Conservation (phyloP, 768 basidiomycete genomes). For the Tylopilus vinaceipallidus region DNA sequence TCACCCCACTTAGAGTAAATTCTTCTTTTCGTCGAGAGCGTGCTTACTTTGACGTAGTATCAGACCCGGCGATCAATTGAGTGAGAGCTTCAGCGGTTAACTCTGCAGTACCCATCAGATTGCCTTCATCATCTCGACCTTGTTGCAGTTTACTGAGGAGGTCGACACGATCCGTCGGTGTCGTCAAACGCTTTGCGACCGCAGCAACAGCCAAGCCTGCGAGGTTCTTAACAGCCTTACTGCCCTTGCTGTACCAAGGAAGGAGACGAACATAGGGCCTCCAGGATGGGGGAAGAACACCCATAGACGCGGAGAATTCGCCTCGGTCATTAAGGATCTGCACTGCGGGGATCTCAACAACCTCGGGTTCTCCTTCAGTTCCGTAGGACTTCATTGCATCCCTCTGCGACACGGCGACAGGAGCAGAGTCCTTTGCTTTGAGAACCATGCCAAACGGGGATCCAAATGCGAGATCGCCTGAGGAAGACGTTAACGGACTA, state of each 20-base stretch:
- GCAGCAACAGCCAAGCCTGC: constrained; percentile 80
- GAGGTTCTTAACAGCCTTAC: constrained; percentile 63
- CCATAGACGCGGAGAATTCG: constrained; percentile 83
- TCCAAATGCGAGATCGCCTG: constrained; percentile 77
- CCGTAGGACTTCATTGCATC: constrained; percentile 58
- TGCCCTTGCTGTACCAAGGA: constrained; percentile 77
- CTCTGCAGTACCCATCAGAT: constrained; percentile 77
- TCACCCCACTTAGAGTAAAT: background rate
- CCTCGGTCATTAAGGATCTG: constrained; percentile 86
- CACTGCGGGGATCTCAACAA: constrained; percentile 71
- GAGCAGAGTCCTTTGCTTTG: constrained; percentile 68
- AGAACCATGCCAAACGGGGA: constrained; percentile 87
- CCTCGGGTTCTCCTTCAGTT: constrained; percentile 41
- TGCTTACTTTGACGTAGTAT: constrained; percentile 88
- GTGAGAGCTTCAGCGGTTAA: constrained; percentile 88
- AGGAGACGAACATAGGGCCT: constrained; percentile 61
- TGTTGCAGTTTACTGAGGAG: constrained; percentile 77
- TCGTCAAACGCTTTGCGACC: constrained; percentile 70
- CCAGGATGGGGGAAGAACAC: constrained; percentile 70
- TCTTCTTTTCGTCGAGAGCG: background rate
- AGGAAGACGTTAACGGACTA: background rate
- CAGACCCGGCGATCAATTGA: constrained; percentile 84
- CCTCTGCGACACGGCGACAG: constrained; percentile 58
- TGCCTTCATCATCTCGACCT: constrained; percentile 74
- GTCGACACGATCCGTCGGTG: constrained; percentile 73